Percentiles rank a stretch among this genome's conserved stretches.
Conservation (phyloP, 345 rosid genomes). For the Durio zibethinus region DNA sequence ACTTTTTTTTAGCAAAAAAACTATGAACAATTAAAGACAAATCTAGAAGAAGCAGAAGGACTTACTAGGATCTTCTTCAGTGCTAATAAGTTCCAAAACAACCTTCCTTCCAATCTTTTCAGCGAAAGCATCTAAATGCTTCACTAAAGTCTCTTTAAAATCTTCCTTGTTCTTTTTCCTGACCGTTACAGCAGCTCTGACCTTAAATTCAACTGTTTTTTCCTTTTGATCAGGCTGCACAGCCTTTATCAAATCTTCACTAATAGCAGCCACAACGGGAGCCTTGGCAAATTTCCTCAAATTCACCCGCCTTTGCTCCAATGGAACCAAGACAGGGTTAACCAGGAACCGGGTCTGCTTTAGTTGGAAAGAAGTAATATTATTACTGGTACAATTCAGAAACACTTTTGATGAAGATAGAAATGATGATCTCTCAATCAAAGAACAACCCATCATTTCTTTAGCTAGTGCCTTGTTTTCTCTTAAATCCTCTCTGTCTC, state of each 20-base stretch:
- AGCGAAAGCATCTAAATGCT: conserved; percentile 65
- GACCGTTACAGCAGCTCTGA: conserved; percentile 70
- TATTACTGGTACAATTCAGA: neutral
- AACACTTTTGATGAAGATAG: conserved; percentile 28
- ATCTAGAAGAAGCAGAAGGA: neutral
- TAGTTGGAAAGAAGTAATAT: conserved; percentile 14
- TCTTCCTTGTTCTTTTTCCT: conserved; percentile 83
- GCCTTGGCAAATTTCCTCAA: conserved; percentile 11
- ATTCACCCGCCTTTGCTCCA: conserved; percentile 19
- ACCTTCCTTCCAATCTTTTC: conserved; percentile 83
- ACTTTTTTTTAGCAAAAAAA: neutral
- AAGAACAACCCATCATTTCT: conserved; percentile 56
- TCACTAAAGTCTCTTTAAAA: conserved; percentile 63
- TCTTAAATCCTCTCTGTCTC: neutral
- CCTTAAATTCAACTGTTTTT: conserved; percentile 57
- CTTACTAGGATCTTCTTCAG: conserved; percentile 88
- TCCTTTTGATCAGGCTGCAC: conserved; percentile 26
- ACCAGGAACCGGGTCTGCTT: conserved; percentile 17
- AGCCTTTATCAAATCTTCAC: conserved; percentile 66
- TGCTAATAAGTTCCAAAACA: conserved; percentile 78
- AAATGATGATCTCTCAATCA: conserved; percentile 40
- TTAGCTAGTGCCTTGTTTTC: conserved; percentile 52
- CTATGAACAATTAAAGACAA: neutral
- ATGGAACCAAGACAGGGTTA: conserved; percentile 26
- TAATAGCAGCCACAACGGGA: conserved; percentile 46